Percentiles rank a stretch among this genome's conserved stretches.
These are phyloP conservation scores for Verticillium nubilum DNA, from an alignment of 2,329 filamentous ascomycete species.

Conservation along the genomic window DNA sequence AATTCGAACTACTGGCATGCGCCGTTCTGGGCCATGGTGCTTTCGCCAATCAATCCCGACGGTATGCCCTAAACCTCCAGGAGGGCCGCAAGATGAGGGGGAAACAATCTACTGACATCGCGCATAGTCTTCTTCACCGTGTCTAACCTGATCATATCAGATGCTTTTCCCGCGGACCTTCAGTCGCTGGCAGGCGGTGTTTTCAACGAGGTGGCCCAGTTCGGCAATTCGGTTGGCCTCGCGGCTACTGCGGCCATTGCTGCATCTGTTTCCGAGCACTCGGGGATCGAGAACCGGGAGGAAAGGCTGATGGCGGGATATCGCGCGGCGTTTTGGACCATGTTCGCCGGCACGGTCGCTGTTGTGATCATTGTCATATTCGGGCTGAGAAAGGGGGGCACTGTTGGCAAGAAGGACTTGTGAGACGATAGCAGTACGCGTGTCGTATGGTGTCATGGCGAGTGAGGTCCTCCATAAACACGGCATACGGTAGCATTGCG, in stretches of 20 bases:
- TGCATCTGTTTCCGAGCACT: conserved; percentile 23
- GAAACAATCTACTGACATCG: neutral
- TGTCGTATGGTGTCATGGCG: no score
- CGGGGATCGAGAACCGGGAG: neutral
- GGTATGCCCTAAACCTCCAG: conserved; percentile 7
- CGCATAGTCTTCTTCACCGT: conserved; percentile 46
- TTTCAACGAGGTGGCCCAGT: conserved; percentile 53
- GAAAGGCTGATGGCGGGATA: conserved; percentile 42
- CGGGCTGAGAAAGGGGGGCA: conserved; percentile 40
- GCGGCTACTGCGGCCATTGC: conserved; percentile 45
- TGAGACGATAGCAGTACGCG: no score
- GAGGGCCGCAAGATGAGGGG: neutral
- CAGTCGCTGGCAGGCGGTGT: conserved; percentile 56
- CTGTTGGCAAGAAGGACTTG: conserved; percentile 39
- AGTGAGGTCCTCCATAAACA: neutral
- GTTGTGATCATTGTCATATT: conserved; percentile 29
- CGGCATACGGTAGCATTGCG: neutral
- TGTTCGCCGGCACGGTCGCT: conserved; percentile 37
- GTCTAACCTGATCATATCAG: conserved; percentile 46
- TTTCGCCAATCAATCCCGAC: conserved; percentile 38
- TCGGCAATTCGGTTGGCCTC: conserved; percentile 49
- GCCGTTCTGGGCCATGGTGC: conserved; percentile 36
- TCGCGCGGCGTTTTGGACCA: conserved; percentile 46
- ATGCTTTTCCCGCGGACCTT: conserved; percentile 45
- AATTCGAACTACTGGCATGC: conserved; percentile 45